Evolutionary conservation across 768 basidiomycete species (phyloP).

Genomic region (Collybiopsis confluens): DNA sequence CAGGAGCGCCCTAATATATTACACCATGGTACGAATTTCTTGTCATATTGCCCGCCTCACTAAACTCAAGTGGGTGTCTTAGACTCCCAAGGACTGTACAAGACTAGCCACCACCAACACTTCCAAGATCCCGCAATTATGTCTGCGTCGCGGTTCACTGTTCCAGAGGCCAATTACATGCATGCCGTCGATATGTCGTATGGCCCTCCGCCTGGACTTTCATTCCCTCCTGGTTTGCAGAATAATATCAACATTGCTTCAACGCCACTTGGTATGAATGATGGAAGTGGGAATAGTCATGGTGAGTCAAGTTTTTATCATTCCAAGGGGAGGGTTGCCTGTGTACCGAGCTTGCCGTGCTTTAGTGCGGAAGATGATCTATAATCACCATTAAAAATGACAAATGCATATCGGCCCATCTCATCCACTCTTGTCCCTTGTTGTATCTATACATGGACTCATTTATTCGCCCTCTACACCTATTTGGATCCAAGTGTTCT

Average conservation of each 20-base stretch:
- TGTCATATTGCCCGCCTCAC: conserved; percentile 16
- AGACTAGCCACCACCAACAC: conserved; percentile 31
- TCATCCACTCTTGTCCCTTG: conserved; percentile 31
- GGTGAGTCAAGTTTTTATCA: conserved; percentile 62
- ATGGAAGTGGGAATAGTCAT: conserved; percentile 40
- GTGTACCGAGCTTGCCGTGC: conserved; percentile 81
- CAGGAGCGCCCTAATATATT: conserved; percentile 36
- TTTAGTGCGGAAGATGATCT: conserved; percentile 84
- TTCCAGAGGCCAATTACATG: conserved; percentile 26
- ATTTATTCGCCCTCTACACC: conserved; percentile 17
- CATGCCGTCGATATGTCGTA: conserved; percentile 31
- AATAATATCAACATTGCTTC: conserved; percentile 20
- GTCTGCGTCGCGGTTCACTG: conserved; percentile 66
- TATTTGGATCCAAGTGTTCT: conserved; percentile 2
- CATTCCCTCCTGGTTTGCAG: conserved; percentile 37
- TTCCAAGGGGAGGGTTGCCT: conserved; percentile 78
- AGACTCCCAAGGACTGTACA: conserved; percentile 32
- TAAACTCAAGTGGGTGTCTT: conserved; percentile 23
- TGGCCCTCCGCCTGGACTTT: conserved; percentile 69
- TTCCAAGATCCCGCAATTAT: conserved; percentile 80
- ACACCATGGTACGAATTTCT: conserved; percentile 35
- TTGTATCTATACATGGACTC: conserved; percentile 32
- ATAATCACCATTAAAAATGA: conserved; percentile 54
- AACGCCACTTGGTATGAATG: conserved; percentile 22
- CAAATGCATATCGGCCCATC: conserved; percentile 34